Base-by-base conservation (phyloP, 192 early-diverging fungal species). In the Coemansia sp. region DNA sequence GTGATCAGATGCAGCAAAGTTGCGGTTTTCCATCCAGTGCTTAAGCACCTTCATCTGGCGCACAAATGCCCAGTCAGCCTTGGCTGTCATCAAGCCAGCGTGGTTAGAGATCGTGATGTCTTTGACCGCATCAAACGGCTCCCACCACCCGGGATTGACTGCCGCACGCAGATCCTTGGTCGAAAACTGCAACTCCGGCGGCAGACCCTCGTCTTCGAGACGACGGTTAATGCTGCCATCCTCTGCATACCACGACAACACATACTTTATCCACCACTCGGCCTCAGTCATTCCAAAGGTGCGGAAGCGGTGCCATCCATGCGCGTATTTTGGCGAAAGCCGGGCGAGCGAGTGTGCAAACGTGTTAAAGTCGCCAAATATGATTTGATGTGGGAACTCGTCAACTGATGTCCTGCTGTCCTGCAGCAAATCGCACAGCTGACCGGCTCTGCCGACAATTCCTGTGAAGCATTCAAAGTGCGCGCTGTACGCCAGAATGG, bases 281-380 rank as follows among this genome's bases (percentile, higher is more conserved):
- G 86, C 67, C 55, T 92, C 90, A 10, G 84, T 74, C 53, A 57
- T 66, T 2, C 88, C 88, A 11, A 90, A 30, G 0, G 83, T 85
- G 11, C 82, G 69, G 50, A 83, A 80, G 12, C 90, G 77, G 60
- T 87, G 87, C 67, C 81, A 80, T 59, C 89, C 90, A 10, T 68
- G 71, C 8, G 81, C 76, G 58, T 85, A 88, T 30, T 60, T 67
- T 8, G 85, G 83, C 34, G 86, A 87, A 2, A 92, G 59, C 9
- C 90, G 77, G 2, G 85, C 88, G 25, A 89, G 79, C 15, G 88
- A 90, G 56, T 90, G 90, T 3, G 83, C 86, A 73, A 89, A 87
- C 0, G 90, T 91, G 60, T 91, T 91, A 23, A 91, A 55, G 57
- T 91, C 90, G 23, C 90, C 90, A 62, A 85, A 84, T 8, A 92